Percentiles rank a stretch among this genome's conserved stretches.
Conservation (phyloP, 2,329 filamentous ascomycete genomes). For the Aspergillus vadensis region DNA sequence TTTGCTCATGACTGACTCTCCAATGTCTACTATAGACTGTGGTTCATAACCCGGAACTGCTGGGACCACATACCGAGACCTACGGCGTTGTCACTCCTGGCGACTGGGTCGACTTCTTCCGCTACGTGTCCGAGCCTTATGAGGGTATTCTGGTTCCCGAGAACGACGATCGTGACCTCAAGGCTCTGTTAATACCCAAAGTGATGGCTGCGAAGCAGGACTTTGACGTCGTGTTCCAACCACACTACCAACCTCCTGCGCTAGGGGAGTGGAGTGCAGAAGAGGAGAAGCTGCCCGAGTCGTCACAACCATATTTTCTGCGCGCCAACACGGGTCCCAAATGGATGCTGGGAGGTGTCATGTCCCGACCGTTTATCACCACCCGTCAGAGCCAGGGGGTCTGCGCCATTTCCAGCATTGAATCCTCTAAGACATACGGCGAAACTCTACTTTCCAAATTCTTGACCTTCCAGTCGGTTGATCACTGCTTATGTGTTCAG, state of each 20-base stretch:
- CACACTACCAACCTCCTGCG: constrained; percentile 51
- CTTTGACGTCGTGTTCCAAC: constrained; percentile 59
- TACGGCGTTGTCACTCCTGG: constrained; percentile 59
- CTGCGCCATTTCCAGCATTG: constrained; percentile 58
- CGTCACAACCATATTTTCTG: constrained; percentile 52
- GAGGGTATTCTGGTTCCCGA: constrained; percentile 54
- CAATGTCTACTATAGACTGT: constrained; percentile 40
- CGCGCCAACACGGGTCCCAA: constrained; percentile 48
- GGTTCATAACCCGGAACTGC: constrained; percentile 59
- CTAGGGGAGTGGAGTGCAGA: constrained; percentile 31
- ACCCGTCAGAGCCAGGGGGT: constrained; percentile 51
- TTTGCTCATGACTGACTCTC: neutral
- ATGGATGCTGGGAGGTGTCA: constrained; percentile 38
- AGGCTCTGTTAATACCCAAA: constrained; percentile 55
- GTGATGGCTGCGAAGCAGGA: constrained; percentile 58
- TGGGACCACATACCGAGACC: constrained; percentile 58
- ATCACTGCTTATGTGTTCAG: constrained; percentile 56
- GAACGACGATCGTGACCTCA: constrained; percentile 55
- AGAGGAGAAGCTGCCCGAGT: constrained; percentile 27
- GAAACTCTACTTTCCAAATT: constrained; percentile 38
- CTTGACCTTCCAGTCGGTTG: constrained; percentile 50
- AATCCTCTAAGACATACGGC: constrained; percentile 43
- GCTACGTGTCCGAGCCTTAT: constrained; percentile 58
- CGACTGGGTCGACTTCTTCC: constrained; percentile 64
- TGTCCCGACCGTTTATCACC: constrained; percentile 50